Percentiles rank a stretch among this genome's conserved stretches.
Evolutionary conservation across 2,329 filamentous ascomycete species (phyloP).

Genomic region (Trichoderma sp.): DNA sequence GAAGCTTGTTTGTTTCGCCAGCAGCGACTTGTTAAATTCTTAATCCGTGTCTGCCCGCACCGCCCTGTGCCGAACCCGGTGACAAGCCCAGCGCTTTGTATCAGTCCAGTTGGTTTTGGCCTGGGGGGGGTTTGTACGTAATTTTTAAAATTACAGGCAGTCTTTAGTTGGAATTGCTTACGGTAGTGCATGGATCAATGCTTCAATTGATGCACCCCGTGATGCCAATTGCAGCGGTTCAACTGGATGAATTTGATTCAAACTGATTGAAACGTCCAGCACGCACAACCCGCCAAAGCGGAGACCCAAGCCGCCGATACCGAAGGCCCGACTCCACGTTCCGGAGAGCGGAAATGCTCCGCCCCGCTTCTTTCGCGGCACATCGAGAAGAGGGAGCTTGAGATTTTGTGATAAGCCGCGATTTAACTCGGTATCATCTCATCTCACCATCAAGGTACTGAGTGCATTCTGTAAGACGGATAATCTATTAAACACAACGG

Average conservation of each 20-base stretch:
- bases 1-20: neutral
- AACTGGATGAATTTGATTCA: neutral
- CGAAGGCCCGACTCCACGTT: neutral
- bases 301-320: constrained; percentile 3
- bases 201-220: neutral
- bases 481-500: neutral
- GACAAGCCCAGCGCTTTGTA: neutral
- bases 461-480: neutral
- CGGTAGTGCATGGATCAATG: neutral
- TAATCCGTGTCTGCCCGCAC: constrained; percentile 15
- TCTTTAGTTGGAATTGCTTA: neutral
- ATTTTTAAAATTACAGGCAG: neutral
- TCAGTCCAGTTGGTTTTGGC: neutral
- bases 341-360: constrained; percentile 19
- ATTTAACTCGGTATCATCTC: neutral
- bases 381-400: neutral
- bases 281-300: neutral
- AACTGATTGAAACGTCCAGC: neutral
- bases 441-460: neutral
- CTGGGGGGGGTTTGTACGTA: neutral
- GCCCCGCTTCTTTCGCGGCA: constrained; percentile 17
- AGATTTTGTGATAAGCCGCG: neutral
- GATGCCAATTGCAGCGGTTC: no score
- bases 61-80: constrained; percentile 4
- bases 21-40: neutral